Percentiles rank a stretch among this genome's conserved stretches.
Conservation (phyloP, 495 filamentous ascomycete genomes). For the Podospora appendiculata region DNA sequence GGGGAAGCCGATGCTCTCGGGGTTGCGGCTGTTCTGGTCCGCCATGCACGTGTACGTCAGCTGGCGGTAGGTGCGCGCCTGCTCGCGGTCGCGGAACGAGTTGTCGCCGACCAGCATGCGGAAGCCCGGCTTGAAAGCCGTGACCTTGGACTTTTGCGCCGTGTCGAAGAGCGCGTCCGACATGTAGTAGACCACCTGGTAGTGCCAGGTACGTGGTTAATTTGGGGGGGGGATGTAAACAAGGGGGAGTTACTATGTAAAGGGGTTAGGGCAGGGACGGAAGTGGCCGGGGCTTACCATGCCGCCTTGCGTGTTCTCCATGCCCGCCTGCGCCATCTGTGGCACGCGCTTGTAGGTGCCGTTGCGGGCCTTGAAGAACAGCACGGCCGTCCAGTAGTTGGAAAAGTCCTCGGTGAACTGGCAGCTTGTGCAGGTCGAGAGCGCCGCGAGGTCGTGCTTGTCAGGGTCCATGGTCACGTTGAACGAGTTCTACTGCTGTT, state of each 20-base stretch:
- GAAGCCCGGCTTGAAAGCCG: constrained; percentile 42
- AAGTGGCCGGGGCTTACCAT: constrained; percentile 12
- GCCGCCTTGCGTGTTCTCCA: constrained; percentile 31
- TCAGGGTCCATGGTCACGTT: constrained; percentile 21
- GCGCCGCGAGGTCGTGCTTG: constrained; percentile 21
- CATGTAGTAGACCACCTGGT: constrained; percentile 45
- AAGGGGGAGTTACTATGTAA: too few species aligned
- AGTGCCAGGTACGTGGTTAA: background rate
- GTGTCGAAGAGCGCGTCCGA: constrained; percentile 38
- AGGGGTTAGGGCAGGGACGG: background rate
- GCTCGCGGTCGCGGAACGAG: constrained; percentile 19
- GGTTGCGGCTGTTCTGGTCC: constrained; percentile 15
- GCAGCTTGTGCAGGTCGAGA: constrained; percentile 26
- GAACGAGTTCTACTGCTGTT: constrained; percentile 19
- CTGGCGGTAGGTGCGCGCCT: constrained; percentile 30
- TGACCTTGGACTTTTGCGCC: constrained; percentile 34
- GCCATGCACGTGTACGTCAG: constrained; percentile 32
- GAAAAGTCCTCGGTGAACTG: constrained; percentile 29
- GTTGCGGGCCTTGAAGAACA: constrained; percentile 31
- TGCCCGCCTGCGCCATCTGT: constrained; percentile 23
- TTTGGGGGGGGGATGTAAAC: too few species aligned
- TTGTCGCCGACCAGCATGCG: constrained; percentile 34
- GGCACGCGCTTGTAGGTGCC: constrained; percentile 32
- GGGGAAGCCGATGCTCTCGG: constrained; percentile 23
- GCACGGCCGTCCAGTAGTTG: constrained; percentile 38